Base-by-base conservation (phyloP, 805 yeast species). In the Yarrowia bubula region DNA sequence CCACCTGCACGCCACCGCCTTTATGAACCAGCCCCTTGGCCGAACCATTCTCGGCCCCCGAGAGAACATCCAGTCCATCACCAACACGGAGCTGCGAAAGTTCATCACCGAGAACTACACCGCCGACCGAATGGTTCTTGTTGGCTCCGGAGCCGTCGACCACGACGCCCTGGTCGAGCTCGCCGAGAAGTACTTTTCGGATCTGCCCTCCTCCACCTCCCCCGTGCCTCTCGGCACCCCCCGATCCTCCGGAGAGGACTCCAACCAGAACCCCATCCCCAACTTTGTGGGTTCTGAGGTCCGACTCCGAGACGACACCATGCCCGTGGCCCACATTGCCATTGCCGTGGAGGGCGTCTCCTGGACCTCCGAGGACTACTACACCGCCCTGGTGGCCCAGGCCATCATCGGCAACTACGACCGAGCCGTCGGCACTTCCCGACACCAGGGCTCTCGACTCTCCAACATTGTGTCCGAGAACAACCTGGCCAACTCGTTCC, bases 361-460 rank as follows among this genome's bases (percentile, higher is more conserved):
- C 42, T 95, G 99, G 99, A 88, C 89, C 41, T 90, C 95, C 2
- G 91, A 96, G 10, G 98, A 95, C 75, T 95, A 92, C 78, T 92
- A 92, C 80, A 88, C 96, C 17, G 97, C 97, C 0, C 82, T 96
- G 43, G 96, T 93, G 0, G 96, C 98, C 7, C 98, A 95, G 79
- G 97, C 98, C 10, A 88, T 95, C 66, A 88, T 95, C 50, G 99
- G 99, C 42, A 90, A 92, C 72, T 95, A 98, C 98, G 98, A 95
- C 76, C 86, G 99, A 73, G 87, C 97, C 7, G 78, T 88, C 67
- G 96, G 97, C 39, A 80, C 89, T 10, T 95, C 93, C 41, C 83
- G 89, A 35, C 86, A 89, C 74, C 86, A 92, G 28, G 96, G 97
- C 28, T 88, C 97, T 3, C 91, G 92, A 60, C 80, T 95, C 65